Evolutionary conservation across 2,329 filamentous ascomycete species (phyloP).

Genomic region (Sporothrix dimorphospora): DNA sequence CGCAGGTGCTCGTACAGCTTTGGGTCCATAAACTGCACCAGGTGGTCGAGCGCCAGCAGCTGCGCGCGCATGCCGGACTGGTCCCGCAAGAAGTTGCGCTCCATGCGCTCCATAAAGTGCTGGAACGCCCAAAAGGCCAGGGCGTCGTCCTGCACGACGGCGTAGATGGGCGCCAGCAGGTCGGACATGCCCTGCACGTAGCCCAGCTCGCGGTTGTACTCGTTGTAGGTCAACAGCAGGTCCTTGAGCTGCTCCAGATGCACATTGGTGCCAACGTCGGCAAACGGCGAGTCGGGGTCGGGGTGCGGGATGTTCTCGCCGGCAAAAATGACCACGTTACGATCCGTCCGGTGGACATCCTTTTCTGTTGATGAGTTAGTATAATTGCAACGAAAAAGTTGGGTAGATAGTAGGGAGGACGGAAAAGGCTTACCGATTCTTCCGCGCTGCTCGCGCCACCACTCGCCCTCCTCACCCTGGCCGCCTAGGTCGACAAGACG

Average conservation of each 20-base stretch:
- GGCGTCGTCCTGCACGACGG: constrained; percentile 95
- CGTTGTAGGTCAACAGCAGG: constrained; percentile 97
- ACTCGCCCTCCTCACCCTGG: constrained; percentile 81
- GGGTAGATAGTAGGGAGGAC: too few species aligned
- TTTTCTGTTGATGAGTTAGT: constrained; percentile 61
- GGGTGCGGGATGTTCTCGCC: constrained; percentile 97
- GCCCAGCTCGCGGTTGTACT: constrained; percentile 92
- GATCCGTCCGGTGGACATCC: constrained; percentile 96
- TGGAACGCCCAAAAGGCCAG: constrained; percentile 97
- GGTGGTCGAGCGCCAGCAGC: constrained; percentile 85
- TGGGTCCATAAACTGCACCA: constrained; percentile 96
- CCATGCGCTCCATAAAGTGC: constrained; percentile 97
- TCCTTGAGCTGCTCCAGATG: constrained; percentile 99
- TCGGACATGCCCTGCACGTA: constrained; percentile 99
- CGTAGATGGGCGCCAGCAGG: constrained; percentile 91
- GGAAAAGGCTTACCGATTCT: constrained; percentile 63
- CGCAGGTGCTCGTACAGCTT: constrained; percentile 90
- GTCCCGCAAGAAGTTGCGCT: constrained; percentile 92
- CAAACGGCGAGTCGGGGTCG: constrained; percentile 93
- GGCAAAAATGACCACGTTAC: constrained; percentile 90
- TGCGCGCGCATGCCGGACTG: constrained; percentile 96
- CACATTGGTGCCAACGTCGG: constrained; percentile 90
- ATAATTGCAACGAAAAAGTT: too few species aligned
- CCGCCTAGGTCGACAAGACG: constrained; percentile 80
- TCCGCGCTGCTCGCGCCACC: constrained; percentile 93